Percentiles rank a stretch among this genome's conserved stretches.
These are phyloP conservation scores for Paramecium pentaurelia DNA, from an alignment of 73 alveolate genomes.

Conservation along the genomic window DNA sequence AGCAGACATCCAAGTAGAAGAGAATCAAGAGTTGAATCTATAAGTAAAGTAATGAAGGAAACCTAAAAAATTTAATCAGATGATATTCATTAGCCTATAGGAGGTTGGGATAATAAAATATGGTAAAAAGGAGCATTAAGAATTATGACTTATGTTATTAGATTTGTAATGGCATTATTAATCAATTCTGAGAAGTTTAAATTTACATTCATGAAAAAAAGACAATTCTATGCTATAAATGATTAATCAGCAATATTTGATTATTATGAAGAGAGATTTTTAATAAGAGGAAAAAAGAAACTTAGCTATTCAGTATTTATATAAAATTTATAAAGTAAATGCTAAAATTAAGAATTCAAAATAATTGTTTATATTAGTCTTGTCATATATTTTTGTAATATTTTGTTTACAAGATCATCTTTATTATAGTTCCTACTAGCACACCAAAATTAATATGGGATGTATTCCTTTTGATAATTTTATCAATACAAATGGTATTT, in stretches of 20 bases:
- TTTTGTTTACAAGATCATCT: neutral
- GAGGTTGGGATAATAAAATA: conserved; percentile 19
- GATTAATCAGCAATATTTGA: neutral
- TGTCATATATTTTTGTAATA: neutral
- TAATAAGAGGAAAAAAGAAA: neutral
- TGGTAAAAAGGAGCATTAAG: conserved; percentile 31
- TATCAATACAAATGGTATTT: neutral
- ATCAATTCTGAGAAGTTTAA: conserved; percentile 31
- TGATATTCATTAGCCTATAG: neutral
- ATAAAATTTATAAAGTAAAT: neutral
- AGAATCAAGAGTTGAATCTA: neutral
- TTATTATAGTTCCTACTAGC: neutral
- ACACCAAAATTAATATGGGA: neutral
- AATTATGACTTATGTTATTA: conserved; percentile 9
- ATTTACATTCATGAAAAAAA: conserved; percentile 18
- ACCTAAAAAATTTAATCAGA: neutral
- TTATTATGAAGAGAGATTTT: neutral
- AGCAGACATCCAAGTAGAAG: neutral
- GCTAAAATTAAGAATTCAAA: neutral
- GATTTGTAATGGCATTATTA: conserved; percentile 5
- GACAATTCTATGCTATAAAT: neutral
- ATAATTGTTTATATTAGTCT: neutral
- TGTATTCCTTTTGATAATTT: neutral
- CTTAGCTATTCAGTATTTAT: neutral
- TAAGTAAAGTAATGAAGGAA: neutral